Evolutionary conservation across 371 early-diverging fungal species (phyloP), one percentile per base, ranked within the genome.

Genomic region (Syncephalastrum monosporum): DNA sequence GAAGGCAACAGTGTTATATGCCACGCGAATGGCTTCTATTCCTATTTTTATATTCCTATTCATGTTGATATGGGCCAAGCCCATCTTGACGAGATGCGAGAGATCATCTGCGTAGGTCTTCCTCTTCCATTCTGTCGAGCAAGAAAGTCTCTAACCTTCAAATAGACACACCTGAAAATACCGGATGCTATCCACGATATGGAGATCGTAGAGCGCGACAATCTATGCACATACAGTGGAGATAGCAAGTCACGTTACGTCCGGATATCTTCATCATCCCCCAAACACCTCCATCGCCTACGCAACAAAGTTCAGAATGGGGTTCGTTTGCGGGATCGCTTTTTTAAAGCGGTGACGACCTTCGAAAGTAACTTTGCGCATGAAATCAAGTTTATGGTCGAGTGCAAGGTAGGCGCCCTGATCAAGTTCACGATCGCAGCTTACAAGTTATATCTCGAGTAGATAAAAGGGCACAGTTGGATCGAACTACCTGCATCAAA

Each of bases 361-460:
- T 99, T 84, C 70, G 99, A 99, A 66, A 91, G 92, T 71, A 99
- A 97, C 65, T 65, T 99, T 42, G 86, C 89, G 10, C 98, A 88
- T 74, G 75, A 92, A 0, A 66, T 99, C 21, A 83, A 99, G 29
- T 99, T 99, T 74, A 99, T 99, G 99, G 95, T 98, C 65, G 99
- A 99, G 64, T 78, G 83, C 46, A 82, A 89, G 59, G 86, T 89
- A 59, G 8, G 56, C 33, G 1, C 6, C 3, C 14, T 45, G 33
- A 16, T 13, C 8, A 12, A 33, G 7, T 10, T 33, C 12, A 10
- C 38, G 8, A 10, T 2, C 38, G 0, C 38, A 10, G 10, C 38
- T 33, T 2, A 33, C 12, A 33, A 1, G 6, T 33, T 33, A 2
- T 10, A 10, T 12, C 6, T 12, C 38, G 12, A 51, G 13, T 51